Conservation (phyloP, 2,329 filamentous ascomycete genomes). For the Thermoascus crustaceus region DNA sequence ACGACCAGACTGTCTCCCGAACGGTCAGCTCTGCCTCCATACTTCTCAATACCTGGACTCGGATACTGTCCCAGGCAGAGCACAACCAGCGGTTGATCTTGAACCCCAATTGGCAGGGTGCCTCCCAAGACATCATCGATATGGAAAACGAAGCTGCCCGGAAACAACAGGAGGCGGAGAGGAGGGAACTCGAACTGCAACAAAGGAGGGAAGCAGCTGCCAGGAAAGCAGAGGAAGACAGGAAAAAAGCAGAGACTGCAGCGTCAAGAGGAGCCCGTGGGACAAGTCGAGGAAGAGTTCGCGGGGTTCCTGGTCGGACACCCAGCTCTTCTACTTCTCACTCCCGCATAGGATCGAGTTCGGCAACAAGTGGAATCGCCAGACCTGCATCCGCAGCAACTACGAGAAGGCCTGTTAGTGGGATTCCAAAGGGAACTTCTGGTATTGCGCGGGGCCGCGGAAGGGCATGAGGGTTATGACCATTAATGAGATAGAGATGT, state of each 20-base stretch:
- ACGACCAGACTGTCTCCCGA: conserved; percentile 64
- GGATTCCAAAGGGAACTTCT: conserved; percentile 31
- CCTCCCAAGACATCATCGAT: conserved; percentile 76
- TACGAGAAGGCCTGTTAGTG: conserved; percentile 30
- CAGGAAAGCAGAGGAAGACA: conserved; percentile 43
- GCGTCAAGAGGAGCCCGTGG: conserved; percentile 24
- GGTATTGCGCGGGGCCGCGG: conserved; percentile 28
- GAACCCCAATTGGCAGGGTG: conserved; percentile 82
- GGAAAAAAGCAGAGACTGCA: conserved; percentile 25
- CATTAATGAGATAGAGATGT: conserved; percentile 1
- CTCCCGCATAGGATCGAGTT: conserved; percentile 16
- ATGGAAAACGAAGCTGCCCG: conserved; percentile 70
- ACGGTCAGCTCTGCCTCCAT: conserved; percentile 84
- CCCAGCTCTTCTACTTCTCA: conserved; percentile 25
- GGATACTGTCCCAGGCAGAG: conserved; percentile 92
- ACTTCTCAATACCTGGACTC: conserved; percentile 88
- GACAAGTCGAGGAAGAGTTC: conserved; percentile 26
- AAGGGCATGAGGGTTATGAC: conserved; percentile 13
- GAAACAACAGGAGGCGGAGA: conserved; percentile 68
- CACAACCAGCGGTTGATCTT: conserved; percentile 91
- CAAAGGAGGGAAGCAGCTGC: conserved; percentile 62
- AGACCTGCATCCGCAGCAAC: conserved; percentile 18
- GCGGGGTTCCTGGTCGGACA: conserved; percentile 28
- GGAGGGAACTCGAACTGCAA: conserved; percentile 69
- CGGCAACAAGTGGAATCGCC: conserved; percentile 13